These are phyloP conservation scores for Hippophae rhamnoides DNA, from an alignment of 306 rosid species.

Conservation along the genomic window DNA sequence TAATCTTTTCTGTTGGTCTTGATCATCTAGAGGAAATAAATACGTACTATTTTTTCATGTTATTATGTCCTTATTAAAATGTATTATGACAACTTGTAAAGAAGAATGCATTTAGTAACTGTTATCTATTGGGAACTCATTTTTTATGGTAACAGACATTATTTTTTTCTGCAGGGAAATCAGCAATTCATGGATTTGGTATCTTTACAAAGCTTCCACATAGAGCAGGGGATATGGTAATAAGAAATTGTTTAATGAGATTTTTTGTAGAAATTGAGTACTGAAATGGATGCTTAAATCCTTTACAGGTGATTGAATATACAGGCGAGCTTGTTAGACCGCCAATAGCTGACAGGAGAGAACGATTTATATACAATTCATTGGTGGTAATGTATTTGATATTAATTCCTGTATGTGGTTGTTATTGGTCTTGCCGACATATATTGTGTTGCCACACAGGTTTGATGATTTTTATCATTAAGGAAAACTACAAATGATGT, in stretches of 20 bases:
- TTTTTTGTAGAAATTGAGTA: constrained; percentile 10
- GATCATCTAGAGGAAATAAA: too few species aligned
- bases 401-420: background rate
- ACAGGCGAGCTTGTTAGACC: constrained; percentile 96
- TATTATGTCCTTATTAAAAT: too few species aligned
- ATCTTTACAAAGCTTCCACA: constrained; percentile 92
- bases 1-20: too few species aligned
- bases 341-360: constrained; percentile 91
- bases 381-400: constrained; percentile 65
- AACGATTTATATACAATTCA: constrained; percentile 87
- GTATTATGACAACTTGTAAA: too few species aligned
- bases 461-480: too few species aligned
- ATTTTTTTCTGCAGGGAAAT: constrained; percentile 51
- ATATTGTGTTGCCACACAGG: too few species aligned
- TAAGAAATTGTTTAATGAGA: constrained; percentile 10
- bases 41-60: too few species aligned
- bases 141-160: constrained; percentile 1
- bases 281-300: constrained; percentile 11
- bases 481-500: too few species aligned
- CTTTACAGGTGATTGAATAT: constrained; percentile 80
- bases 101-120: too few species aligned
- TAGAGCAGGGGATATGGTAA: constrained; percentile 99
- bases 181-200: constrained; percentile 99
- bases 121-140: background rate
- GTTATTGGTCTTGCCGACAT: too few species aligned